Conservation (phyloP, 352 stramenopile genomes). For the Phytophthora pseudosyringae region DNA sequence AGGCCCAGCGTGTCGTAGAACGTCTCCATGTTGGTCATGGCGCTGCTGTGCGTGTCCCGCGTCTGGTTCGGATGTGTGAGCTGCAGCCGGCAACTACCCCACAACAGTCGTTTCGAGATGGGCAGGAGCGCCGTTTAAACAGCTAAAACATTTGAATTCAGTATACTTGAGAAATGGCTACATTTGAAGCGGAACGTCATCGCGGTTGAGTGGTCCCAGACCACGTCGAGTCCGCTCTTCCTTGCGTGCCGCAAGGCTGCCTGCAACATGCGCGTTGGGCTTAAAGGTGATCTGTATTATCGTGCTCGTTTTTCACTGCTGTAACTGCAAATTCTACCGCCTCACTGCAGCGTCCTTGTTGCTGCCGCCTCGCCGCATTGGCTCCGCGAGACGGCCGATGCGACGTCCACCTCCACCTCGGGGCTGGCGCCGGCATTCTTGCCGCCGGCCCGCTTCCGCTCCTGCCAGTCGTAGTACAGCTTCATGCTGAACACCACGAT, state of each 20-base stretch:
- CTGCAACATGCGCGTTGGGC: background rate
- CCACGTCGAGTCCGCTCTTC: background rate
- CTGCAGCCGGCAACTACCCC: background rate
- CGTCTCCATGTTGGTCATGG: slow-evolving; percentile 37
- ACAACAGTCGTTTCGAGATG: slow-evolving; percentile 2
- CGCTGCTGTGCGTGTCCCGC: background rate
- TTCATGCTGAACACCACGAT: slow-evolving; percentile 56
- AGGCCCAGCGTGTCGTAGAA: slow-evolving; percentile 63
- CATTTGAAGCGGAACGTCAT: slow-evolving; percentile 18
- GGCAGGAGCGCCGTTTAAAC: slow-evolving; percentile 4
- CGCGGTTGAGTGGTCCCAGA: slow-evolving; percentile 22
- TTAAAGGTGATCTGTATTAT: slow-evolving; percentile 5
- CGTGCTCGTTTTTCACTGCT: background rate
- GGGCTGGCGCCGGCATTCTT: slow-evolving; percentile 29
- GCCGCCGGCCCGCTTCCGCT: slow-evolving; percentile 17
- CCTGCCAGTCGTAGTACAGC: slow-evolving; percentile 43
- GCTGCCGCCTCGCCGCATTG: slow-evolving; percentile 14
- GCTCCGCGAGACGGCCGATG: slow-evolving; percentile 17
- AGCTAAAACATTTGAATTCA: slow-evolving; percentile 2
- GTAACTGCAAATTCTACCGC: slow-evolving; percentile 1
- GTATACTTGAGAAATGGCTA: slow-evolving; percentile 12
- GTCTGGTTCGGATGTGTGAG: slow-evolving; percentile 14
- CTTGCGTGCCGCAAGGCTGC: background rate
- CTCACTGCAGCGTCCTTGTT: background rate
- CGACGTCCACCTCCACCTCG: slow-evolving; percentile 28